Conservation (phyloP, 2,329 filamentous ascomycete genomes). For the Curvularia spicifera region DNA sequence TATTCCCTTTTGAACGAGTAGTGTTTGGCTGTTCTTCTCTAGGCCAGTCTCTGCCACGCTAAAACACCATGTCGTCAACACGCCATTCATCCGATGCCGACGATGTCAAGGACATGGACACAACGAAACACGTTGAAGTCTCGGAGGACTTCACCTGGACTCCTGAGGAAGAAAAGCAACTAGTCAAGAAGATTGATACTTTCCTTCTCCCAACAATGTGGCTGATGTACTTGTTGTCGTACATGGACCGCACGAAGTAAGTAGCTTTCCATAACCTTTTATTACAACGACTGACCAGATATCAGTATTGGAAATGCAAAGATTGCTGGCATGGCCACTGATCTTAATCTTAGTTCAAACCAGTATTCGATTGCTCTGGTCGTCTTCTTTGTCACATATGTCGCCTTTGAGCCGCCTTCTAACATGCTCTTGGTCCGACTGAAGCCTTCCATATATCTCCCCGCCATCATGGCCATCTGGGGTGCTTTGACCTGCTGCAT, state of each 20-base stretch:
- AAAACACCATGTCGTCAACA: slow-evolving; percentile 32
- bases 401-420: slow-evolving; percentile 61
- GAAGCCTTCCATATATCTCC: slow-evolving; percentile 58
- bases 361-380: slow-evolving; percentile 60
- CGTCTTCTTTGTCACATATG: slow-evolving; percentile 62
- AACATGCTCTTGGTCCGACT: slow-evolving; percentile 61
- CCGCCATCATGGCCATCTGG: slow-evolving; percentile 63
- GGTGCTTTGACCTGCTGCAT: slow-evolving; percentile 59
- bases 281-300: neutral
- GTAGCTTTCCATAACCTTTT: neutral
- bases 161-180: slow-evolving; percentile 56
- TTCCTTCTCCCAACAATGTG: slow-evolving; percentile 57
- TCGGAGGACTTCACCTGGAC: slow-evolving; percentile 56
- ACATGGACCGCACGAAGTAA: slow-evolving; percentile 54
- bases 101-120: slow-evolving; percentile 45
- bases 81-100: slow-evolving; percentile 29
- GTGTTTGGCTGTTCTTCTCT: neutral
- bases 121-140: slow-evolving; percentile 52
- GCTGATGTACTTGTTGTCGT: slow-evolving; percentile 59
- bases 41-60: slow-evolving; percentile 1
- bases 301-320: slow-evolving; percentile 57
- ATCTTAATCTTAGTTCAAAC: slow-evolving; percentile 55
- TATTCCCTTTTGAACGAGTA: neutral
- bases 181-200: slow-evolving; percentile 58
- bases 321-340: slow-evolving; percentile 58